phyloP scores from a whole-genome alignment of 139 green algal species.

The Bryopsis sp. region DNA sequence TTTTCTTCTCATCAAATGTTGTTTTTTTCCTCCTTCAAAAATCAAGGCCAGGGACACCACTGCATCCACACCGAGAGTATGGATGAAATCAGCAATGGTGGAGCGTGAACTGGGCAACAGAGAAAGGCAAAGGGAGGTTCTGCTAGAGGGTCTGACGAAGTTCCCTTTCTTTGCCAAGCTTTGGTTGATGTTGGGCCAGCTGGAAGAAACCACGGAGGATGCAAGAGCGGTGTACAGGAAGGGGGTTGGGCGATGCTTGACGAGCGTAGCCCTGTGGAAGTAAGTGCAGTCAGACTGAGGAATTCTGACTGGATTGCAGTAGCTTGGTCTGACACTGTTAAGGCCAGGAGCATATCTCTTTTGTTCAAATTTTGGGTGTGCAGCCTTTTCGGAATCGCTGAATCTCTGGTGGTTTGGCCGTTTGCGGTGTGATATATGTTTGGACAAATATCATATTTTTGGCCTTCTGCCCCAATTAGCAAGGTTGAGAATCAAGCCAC shows the following conservation, averaged over 20 bases:
- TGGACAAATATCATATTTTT: no score
- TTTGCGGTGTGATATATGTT: no score
- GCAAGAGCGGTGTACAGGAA: constrained; percentile 41
- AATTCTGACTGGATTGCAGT: no score
- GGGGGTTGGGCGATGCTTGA: constrained; percentile 48
- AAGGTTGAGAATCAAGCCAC: no score
- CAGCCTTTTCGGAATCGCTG: no score
- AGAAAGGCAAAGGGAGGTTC: constrained; percentile 22
- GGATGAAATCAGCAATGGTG: constrained; percentile 94
- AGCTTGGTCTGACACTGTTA: not conserved
- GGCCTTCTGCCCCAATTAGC: no score
- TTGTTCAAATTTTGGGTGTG: no score
- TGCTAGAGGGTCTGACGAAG: constrained; percentile 49
- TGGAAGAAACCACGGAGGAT: constrained; percentile 58
- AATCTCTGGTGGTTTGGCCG: no score
- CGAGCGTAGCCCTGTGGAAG: constrained; percentile 63
- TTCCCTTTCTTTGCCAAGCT: constrained; percentile 85
- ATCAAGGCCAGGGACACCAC: constrained; percentile 65
- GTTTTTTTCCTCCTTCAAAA: no score
- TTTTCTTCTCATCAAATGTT: no score
- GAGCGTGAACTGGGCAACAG: constrained; percentile 78
- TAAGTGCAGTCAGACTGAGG: not conserved
- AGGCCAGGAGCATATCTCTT: no score
- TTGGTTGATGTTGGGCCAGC: constrained; percentile 89
- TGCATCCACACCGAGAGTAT: constrained; percentile 71